Base-by-base conservation (phyloP, 148 eudicot species). In the Rhododendron mucronatum region DNA sequence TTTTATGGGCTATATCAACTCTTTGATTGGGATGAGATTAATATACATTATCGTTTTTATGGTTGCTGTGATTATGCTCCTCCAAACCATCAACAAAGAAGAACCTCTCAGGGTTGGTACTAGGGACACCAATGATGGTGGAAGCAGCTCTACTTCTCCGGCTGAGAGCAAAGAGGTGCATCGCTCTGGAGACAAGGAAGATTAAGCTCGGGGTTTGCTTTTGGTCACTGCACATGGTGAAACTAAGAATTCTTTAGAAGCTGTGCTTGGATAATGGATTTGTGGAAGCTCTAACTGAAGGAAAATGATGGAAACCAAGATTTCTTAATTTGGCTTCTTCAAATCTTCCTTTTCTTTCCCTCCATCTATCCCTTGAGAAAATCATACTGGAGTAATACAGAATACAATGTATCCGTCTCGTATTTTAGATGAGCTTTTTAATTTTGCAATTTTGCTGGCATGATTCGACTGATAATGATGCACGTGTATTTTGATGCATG, bases 1-100 rank as follows among this genome's bases (percentile, higher is more conserved):
- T 41, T 89, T 97, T 84, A 92, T 92, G 89, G 95, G 93, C 69
- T 97, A 91, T 89, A 84, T 97, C 74, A 91, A 90, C 81, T 95
- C 96, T 44, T 50, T 94, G 82, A 63, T 93, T 7, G 98, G 96
- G 47, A 51, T 91, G 26, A 91, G 89, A 87, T 37, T 90, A 11
- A 45, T 59, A 75, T 88, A 88, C 87, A 89, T 94, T 18, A 14
- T 94, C 30, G 84, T 94, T 50, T 93, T 97, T 77, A 84, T 92
- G 78, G 88, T 93, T 80, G 91, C 89, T 21, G 89, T 93, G 48
- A 53, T 95, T 45, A 79, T 92, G 85, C 80, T 97, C 82, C 91
- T 97, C 77, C 91, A 87, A 81, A 88, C 90, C 78, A 82, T 93
- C 73, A 87, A 89, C 59, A 91, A 89, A 76, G 88, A 91, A 71